Base-by-base conservation (phyloP, 108 stramenopile genomes). In the Skeletonema tropicum region DNA sequence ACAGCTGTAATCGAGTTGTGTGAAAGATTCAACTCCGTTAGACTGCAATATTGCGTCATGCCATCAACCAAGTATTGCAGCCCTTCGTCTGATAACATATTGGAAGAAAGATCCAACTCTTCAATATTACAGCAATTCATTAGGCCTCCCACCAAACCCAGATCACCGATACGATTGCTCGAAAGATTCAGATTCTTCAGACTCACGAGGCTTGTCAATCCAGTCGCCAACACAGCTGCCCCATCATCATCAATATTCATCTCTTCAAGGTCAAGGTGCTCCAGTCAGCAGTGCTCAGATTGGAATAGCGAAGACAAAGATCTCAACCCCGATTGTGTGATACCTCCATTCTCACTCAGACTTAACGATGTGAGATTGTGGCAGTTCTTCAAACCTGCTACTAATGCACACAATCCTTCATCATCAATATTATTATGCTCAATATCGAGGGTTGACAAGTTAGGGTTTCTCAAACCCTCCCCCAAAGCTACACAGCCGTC, bases 171-270 rank as follows among this genome's bases (percentile, higher is more conserved):
- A 7, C 17, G 5, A 4, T 21, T 49, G 48, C 0, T 0, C 0
- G 17, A 21, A 49, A 49, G 48, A 4, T 7, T 1, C n/a, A 49
- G 17, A 2, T 49, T 49, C 17, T 49, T 19, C n/a, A 49, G 48
- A 19, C 17, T 7, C 0, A 6, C 0, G 48, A 49, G 17, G 0
- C 48, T 19, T 1, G 48, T 17, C 17, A 49, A 17, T 19, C 48
- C 48, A 19, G 48, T 0, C 48, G 48, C 17, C 0, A 49, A 19
- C 17, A 49, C 17, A 19, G 6, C 5, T 5, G 6, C 48, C 6
- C 48, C 48, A 17, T 49, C 48, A 49, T 49, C n/a, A 49, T 19
- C 48, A 10, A 49, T 49, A 19, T 49, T 49, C 48, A 49, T 49
- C 0, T 5, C 6, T 19, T 49, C 0, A 7, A 49, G n/a, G 0